phyloP scores from a whole-genome alignment of 2,329 filamentous ascomycete species.

The Fusarium decemcellulare region DNA sequence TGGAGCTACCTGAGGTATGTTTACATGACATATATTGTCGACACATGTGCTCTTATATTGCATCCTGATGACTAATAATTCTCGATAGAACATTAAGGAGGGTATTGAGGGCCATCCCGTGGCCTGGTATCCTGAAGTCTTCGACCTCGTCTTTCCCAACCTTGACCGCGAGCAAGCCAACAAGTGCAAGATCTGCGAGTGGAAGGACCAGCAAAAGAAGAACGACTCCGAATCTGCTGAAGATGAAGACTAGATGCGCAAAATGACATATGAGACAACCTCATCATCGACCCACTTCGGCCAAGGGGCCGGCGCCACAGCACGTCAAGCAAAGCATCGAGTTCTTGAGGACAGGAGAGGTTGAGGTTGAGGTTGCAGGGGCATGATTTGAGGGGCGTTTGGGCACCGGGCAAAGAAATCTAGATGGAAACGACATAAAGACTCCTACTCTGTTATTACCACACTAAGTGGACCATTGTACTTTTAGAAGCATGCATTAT shows the following conservation, averaged over 20 bases:
- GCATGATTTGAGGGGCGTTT: constrained; percentile 46
- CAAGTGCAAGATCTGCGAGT: constrained; percentile 75
- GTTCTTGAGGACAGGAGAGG: constrained; percentile 11
- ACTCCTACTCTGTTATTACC: constrained; percentile 49
- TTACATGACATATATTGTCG: constrained; percentile 4
- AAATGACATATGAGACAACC: background rate
- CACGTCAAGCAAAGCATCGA: constrained; percentile 10
- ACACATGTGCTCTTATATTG: background rate
- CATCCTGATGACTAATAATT: constrained; percentile 22
- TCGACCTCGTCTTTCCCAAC: constrained; percentile 88
- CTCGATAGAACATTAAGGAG: constrained; percentile 91
- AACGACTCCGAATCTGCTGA: constrained; percentile 54
- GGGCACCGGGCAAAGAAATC: constrained; percentile 44
- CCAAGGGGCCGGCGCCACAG: constrained; percentile 2
- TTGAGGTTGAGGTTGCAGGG: constrained; percentile 21
- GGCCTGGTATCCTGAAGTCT: constrained; percentile 95
- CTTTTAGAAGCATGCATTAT: constrained; percentile 49
- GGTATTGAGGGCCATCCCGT: constrained; percentile 93
- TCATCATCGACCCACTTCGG: constrained; percentile 15
- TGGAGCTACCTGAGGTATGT: constrained; percentile 95
- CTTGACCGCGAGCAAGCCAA: constrained; percentile 82
- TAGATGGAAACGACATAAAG: constrained; percentile 50
- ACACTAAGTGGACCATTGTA: constrained; percentile 44
- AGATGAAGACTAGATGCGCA: constrained; percentile 51
- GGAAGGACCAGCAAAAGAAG: constrained; percentile 63